phyloP scores from a whole-genome alignment of 768 basidiomycete genomes.

The Pholiota conissans region DNA sequence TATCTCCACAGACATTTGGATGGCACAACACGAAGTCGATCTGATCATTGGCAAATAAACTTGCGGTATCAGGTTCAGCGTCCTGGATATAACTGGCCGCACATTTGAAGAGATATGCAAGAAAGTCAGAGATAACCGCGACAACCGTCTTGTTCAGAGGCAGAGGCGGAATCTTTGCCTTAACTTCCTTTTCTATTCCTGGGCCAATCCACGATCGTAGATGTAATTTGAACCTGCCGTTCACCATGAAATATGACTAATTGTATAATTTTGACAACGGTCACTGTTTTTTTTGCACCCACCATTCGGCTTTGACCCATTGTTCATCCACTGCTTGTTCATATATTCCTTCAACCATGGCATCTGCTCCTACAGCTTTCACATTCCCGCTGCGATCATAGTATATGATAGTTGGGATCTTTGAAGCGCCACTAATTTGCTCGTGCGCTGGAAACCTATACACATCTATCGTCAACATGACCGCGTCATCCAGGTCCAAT shows the following conservation, averaged over 20 bases:
- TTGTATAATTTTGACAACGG: too few relatives aligned
- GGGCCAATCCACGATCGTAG: slow-evolving; percentile 24
- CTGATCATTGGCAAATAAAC: slow-evolving; percentile 33
- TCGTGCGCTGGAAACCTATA: slow-evolving; percentile 56
- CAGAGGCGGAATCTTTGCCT: slow-evolving; percentile 39
- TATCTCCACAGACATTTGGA: slow-evolving; percentile 41
- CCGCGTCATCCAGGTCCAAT: too few relatives aligned
- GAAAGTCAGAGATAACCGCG: slow-evolving; percentile 47
- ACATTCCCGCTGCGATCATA: slow-evolving; percentile 43
- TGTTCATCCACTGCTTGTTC: slow-evolving; percentile 44
- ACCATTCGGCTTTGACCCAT: slow-evolving; percentile 44
- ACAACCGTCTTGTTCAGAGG: slow-evolving; percentile 40
- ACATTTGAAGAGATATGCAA: slow-evolving; percentile 43
- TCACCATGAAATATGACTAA: too few relatives aligned
- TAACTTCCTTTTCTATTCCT: slow-evolving; percentile 18
- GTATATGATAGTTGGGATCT: too few relatives aligned
- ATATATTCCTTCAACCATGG: slow-evolving; percentile 36
- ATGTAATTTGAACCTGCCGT: slow-evolving; percentile 38
- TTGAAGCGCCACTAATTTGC: slow-evolving; percentile 44
- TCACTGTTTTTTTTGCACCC: too few relatives aligned
- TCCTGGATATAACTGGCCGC: slow-evolving; percentile 42
- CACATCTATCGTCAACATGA: too few relatives aligned
- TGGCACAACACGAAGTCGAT: slow-evolving; percentile 46
- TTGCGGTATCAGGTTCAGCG: slow-evolving; percentile 36
- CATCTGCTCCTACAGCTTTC: slow-evolving; percentile 49